A percentile compares a stretch with the other conserved stretches of the same genome.
Evolutionary conservation across 768 basidiomycete genomes (phyloP).

Genomic region (Russula brevipes): DNA sequence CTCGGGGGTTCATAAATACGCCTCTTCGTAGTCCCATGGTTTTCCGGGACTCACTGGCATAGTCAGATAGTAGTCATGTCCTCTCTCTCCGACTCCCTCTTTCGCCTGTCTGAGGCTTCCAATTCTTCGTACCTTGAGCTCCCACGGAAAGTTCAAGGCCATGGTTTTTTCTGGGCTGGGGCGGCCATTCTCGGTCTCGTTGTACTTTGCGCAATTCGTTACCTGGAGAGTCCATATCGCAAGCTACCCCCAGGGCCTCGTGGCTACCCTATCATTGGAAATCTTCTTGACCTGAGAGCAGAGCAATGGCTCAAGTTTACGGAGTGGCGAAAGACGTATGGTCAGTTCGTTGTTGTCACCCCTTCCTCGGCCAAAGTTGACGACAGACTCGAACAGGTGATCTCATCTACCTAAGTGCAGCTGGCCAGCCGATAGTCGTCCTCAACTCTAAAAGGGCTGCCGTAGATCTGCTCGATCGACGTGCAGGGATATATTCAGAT

Average conservation of each 20-base stretch:
- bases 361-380: no score
- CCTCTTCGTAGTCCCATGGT: no score
- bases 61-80: no score
- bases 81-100: no score
- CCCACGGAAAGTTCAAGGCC: not conserved
- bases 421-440: slow-evolving; percentile 8
- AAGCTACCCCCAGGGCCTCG: not conserved
- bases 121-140: not conserved
- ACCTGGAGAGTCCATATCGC: slow-evolving; percentile 2
- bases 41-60: no score
- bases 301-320: slow-evolving; percentile 1
- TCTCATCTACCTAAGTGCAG: slow-evolving; percentile 3
- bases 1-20: no score
- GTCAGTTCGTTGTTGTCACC: not conserved
- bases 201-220: not conserved
- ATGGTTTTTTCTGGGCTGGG: not conserved
- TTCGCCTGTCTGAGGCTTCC: not conserved
- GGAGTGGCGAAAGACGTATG: slow-evolving; percentile 3
- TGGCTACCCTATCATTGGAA: slow-evolving; percentile 8
- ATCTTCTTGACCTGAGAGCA: not conserved
- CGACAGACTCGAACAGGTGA: not conserved
- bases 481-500: slow-evolving; percentile 10
- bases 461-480: slow-evolving; percentile 6
- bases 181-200: not conserved
- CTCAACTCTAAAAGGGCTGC: slow-evolving; percentile 10